These are phyloP conservation scores for Dovyalis caffra DNA, from an alignment of 345 rosid genomes.

Conservation along the genomic window DNA sequence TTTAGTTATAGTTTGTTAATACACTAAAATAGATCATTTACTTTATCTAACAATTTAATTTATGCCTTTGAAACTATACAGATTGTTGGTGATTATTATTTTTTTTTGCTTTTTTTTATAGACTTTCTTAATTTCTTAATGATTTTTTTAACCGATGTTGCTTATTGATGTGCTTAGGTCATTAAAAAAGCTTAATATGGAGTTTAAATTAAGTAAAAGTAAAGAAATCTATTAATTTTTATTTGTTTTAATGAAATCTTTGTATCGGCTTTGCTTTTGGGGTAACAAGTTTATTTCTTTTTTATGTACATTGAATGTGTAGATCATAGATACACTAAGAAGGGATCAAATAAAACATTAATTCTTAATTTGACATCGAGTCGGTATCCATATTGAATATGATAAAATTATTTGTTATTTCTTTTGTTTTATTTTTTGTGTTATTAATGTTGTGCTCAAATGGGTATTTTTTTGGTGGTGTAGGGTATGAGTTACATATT, in stretches of 20 bases:
- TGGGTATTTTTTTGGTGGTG: constrained; percentile 5
- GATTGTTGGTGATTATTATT: too few relatives aligned
- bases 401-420: constrained; percentile 2
- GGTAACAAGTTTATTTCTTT: background rate
- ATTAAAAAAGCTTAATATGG: constrained; percentile 68
- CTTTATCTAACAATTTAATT: too few relatives aligned
- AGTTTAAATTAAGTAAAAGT: constrained; percentile 67
- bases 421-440: background rate
- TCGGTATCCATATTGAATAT: constrained; percentile 39
- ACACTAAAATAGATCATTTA: too few relatives aligned
- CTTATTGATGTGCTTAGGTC: too few relatives aligned
- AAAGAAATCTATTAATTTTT: background rate
- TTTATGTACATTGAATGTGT: constrained; percentile 11
- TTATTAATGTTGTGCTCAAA: background rate
- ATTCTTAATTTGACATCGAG: constrained; percentile 75
- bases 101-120: too few relatives aligned
- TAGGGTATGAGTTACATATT: constrained; percentile 79
- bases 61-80: too few relatives aligned
- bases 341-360: constrained; percentile 78
- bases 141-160: too few relatives aligned
- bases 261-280: background rate
- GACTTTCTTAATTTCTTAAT: too few relatives aligned
- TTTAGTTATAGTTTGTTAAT: too few relatives aligned
- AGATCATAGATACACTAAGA: constrained; percentile 78
- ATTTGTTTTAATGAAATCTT: background rate